A percentile compares a stretch with the other conserved stretches of the same genome.
Evolutionary conservation across 495 filamentous ascomycete species (phyloP).

Genomic region (Neurospora hispaniola): DNA sequence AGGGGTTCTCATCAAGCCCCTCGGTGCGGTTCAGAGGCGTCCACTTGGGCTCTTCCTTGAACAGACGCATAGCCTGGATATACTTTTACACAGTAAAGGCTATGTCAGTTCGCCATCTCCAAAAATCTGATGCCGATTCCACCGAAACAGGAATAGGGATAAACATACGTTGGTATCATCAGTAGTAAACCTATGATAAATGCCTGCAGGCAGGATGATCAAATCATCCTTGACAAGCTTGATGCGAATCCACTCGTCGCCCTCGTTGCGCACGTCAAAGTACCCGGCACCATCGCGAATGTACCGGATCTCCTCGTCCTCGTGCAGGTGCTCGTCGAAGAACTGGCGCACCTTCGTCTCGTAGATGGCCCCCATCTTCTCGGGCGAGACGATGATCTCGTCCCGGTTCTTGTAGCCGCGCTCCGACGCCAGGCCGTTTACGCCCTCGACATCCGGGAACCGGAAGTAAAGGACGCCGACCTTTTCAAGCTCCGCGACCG

Average conservation of each 20-base stretch:
- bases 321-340: slow-evolving; percentile 92
- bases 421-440: slow-evolving; percentile 60
- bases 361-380: slow-evolving; percentile 73
- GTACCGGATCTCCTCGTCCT: slow-evolving; percentile 99
- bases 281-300: slow-evolving; percentile 82
- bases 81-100: slow-evolving; percentile 36
- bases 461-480: slow-evolving; percentile 73
- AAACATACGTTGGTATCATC: slow-evolving; percentile 69
- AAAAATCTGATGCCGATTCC: too few species aligned
- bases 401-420: slow-evolving; percentile 93
- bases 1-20: slow-evolving; percentile 69
- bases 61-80: slow-evolving; percentile 90
- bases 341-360: slow-evolving; percentile 89
- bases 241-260: slow-evolving; percentile 78
- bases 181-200: slow-evolving; percentile 95
- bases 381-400: slow-evolving; percentile 79
- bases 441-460: slow-evolving; percentile 49
- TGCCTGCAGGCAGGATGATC: slow-evolving; percentile 88
- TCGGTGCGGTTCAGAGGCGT: slow-evolving; percentile 76
- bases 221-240: slow-evolving; percentile 58
- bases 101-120: not conserved
- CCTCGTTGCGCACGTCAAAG: slow-evolving; percentile 76
- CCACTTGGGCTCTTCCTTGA: slow-evolving; percentile 99
- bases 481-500: slow-evolving; percentile 48
- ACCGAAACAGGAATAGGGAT: not conserved